Base-by-base conservation (phyloP, 768 basidiomycete species). In the Leccinellum albellum region DNA sequence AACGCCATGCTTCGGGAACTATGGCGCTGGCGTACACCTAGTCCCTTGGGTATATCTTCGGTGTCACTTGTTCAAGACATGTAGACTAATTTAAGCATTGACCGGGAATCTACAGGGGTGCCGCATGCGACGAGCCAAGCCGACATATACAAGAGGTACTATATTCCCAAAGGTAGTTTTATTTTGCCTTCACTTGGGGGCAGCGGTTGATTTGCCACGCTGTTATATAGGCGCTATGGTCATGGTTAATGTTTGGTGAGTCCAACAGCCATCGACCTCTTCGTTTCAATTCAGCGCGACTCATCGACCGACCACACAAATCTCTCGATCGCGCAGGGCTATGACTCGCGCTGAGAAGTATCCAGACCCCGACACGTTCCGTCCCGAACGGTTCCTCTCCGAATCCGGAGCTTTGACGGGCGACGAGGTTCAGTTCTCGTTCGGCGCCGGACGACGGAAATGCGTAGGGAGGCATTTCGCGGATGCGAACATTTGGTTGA, bases 1-100 rank as follows among this genome's bases (percentile, higher is more conserved):
- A 60, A 68, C 5, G 66, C 67, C 0, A 28, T 72, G 14, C 55
- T 64, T 26, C 65, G 61, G 33, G 71, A 72, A 50, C 10, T 66
- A 7, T 20, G 64, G 42, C 60, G 70, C 46, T 71, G 64, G 70
- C 59, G 54, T 20, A 55, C 61, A 1, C 14, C 54, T 24, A 50
- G 24, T 37, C 63, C 58, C 12, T 35, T 62, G 46, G 55, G 61
- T 60, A 23, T 15, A 46, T 56, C 10, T 44, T 50, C 5, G 24
- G 14, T 20, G 7, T 14, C 29, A 17, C 20, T 50, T 17, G 26
- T 20, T 17, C 7, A 0, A 24, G 13, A 23, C 23, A 26, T 4
- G 15, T 24, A 10, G 9, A 35, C 47, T 9, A n/a, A 28, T 32
- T 17, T 15, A 28, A 44, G 45, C 6, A 10, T 24, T 24, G 24